These are phyloP conservation scores for Mycena pura DNA, from an alignment of 768 basidiomycete species.

Conservation along the genomic window DNA sequence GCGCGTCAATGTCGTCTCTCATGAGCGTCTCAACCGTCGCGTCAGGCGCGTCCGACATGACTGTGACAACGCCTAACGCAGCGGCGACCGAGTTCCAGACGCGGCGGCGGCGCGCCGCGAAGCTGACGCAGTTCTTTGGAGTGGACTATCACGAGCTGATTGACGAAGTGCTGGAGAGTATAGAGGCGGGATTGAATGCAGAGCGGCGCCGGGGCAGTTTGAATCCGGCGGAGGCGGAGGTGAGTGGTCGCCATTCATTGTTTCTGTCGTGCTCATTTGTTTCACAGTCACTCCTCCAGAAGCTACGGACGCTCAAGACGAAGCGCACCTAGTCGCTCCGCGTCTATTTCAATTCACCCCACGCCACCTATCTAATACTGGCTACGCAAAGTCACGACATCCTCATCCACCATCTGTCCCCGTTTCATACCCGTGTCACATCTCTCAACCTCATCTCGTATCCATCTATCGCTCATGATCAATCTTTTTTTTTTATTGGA, in stretches of 20 bases:
- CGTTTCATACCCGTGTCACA: background rate
- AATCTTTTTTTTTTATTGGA: no score
- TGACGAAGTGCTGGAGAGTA: constrained; percentile 78
- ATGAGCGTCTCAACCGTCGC: constrained; percentile 38
- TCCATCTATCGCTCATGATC: background rate
- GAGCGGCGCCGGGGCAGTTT: constrained; percentile 70
- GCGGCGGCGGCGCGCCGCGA: constrained; percentile 78
- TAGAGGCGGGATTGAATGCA: constrained; percentile 76
- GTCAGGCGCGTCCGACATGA: constrained; percentile 40
- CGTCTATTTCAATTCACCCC: background rate
- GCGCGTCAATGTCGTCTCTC: constrained; percentile 66
- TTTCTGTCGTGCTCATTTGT: background rate
- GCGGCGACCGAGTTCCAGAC: constrained; percentile 64
- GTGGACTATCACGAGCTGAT: constrained; percentile 84
- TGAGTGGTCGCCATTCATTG: constrained; percentile 40
- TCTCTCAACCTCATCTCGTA: background rate
- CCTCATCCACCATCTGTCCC: background rate
- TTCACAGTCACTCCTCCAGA: constrained; percentile 59
- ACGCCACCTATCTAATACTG: no score
- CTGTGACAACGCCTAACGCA: constrained; percentile 49
- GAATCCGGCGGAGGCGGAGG: constrained; percentile 74
- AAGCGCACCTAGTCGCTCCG: constrained; percentile 43
- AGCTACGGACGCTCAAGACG: constrained; percentile 59
- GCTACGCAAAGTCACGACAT: no score
- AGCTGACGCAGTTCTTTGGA: constrained; percentile 87